Evolutionary conservation across 1,284 basidiomycete genomes (phyloP).

Genomic region (Boletus mariae): DNA sequence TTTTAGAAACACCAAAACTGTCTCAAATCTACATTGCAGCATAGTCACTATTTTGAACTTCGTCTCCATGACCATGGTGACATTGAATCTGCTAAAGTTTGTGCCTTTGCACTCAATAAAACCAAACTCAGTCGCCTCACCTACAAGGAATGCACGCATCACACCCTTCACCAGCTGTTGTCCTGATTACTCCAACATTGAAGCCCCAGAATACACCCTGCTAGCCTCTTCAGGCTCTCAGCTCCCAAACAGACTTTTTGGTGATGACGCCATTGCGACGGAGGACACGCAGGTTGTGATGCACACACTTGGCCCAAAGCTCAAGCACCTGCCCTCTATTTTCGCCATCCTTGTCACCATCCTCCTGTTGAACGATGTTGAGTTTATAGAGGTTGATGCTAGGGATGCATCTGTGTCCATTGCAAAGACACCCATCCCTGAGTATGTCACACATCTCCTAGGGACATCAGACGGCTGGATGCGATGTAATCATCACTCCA

Average conservation of each 20-base stretch:
- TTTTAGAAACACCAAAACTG: slow-evolving; percentile 87
- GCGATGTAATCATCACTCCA: no score
- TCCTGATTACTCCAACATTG: slow-evolving; percentile 69
- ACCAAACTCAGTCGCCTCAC: slow-evolving; percentile 67
- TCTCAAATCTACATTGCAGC: slow-evolving; percentile 81
- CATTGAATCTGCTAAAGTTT: slow-evolving; percentile 73
- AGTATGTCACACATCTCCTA: slow-evolving; percentile 67
- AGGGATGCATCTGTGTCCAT: slow-evolving; percentile 69
- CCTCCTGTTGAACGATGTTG: slow-evolving; percentile 78
- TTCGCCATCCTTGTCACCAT: slow-evolving; percentile 81
- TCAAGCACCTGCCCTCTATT: slow-evolving; percentile 79
- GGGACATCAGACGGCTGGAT: no score
- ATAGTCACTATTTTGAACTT: slow-evolving; percentile 83
- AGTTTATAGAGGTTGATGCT: slow-evolving; percentile 73
- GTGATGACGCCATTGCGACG: slow-evolving; percentile 82
- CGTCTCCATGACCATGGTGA: slow-evolving; percentile 81
- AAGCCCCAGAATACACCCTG: slow-evolving; percentile 80
- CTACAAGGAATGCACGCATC: slow-evolving; percentile 87
- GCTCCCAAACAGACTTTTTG: slow-evolving; percentile 82
- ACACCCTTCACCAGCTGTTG: slow-evolving; percentile 91
- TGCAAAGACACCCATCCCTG: slow-evolving; percentile 60
- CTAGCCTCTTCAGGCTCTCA: slow-evolving; percentile 84
- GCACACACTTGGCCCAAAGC: slow-evolving; percentile 83
- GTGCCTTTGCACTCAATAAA: slow-evolving; percentile 87
- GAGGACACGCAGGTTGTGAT: slow-evolving; percentile 78